phyloP scores from a whole-genome alignment of 148 eudicot genomes.

The Amaranthus palmeri region DNA sequence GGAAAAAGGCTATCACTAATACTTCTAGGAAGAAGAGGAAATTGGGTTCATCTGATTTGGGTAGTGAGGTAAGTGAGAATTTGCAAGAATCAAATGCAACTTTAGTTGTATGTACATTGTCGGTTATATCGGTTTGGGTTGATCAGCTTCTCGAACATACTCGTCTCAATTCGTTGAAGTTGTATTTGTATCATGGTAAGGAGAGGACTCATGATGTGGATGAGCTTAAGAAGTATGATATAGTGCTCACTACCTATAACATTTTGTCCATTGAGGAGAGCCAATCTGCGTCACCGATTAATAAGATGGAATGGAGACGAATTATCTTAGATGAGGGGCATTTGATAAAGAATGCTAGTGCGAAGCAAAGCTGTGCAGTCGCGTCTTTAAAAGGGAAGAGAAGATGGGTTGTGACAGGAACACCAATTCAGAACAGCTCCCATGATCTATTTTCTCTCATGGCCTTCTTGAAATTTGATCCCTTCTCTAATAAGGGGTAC shows the following conservation, averaged over 20 bases:
- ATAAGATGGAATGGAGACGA: conserved; percentile 75
- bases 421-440: conserved; percentile 87
- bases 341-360: conserved; percentile 63
- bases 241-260: conserved; percentile 78
- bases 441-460: conserved; percentile 74
- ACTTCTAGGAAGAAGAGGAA: conserved; percentile 43
- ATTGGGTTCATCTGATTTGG: conserved; percentile 24
- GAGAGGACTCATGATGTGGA: conserved; percentile 59
- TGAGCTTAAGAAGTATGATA: conserved; percentile 66
- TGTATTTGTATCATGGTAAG: conserved; percentile 67
- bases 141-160: conserved; percentile 72
- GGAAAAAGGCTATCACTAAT: conserved; percentile 16
- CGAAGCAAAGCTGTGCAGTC: conserved; percentile 70
- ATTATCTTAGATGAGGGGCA: conserved; percentile 93
- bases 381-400: conserved; percentile 51
- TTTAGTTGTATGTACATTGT: conserved; percentile 72
- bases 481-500: conserved; percentile 65
- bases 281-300: conserved; percentile 47
- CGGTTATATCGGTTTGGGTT: conserved; percentile 85
- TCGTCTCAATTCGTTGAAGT: conserved; percentile 45
- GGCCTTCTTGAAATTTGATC: conserved; percentile 84
- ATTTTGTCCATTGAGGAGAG: conserved; percentile 52
- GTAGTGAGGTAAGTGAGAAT: conserved; percentile 15
- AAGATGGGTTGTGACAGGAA: conserved; percentile 93
- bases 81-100: conserved; percentile 37